Percentiles rank a stretch among this genome's conserved stretches.
Conservation (phyloP, 129 eudicot genomes). For the Centaurea solstitialis region DNA sequence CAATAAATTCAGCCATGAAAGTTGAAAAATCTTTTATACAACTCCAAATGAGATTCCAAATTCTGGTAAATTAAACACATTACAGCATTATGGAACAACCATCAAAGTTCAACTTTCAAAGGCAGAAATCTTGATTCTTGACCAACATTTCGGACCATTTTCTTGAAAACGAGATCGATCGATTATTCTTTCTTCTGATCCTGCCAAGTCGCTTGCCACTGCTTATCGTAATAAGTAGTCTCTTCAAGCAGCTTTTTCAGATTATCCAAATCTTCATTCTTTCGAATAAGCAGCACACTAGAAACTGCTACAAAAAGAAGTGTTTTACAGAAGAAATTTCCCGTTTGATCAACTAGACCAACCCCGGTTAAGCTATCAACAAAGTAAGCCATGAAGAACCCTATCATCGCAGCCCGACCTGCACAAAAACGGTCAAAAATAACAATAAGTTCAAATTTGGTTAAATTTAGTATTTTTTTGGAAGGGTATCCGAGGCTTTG, state of each 20-base stretch:
- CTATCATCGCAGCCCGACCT: slow-evolving; percentile 91
- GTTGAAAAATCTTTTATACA: not conserved
- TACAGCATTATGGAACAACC: not conserved
- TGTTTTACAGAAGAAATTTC: slow-evolving; percentile 86
- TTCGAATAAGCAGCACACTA: slow-evolving; percentile 62
- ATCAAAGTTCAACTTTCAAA: not conserved
- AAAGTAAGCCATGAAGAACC: slow-evolving; percentile 88
- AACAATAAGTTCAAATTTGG: not conserved
- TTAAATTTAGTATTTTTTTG: no score
- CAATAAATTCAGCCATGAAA: no score
- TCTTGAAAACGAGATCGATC: not conserved
- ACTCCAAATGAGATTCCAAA: not conserved
- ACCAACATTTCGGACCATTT: not conserved
- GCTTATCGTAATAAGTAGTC: slow-evolving; percentile 83
- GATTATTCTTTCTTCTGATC: slow-evolving; percentile 41
- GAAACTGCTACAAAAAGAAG: slow-evolving; percentile 67
- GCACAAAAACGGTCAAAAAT: slow-evolving; percentile 14
- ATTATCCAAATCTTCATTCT: slow-evolving; percentile 74
- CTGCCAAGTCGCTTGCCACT: slow-evolving; percentile 95
- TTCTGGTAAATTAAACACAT: not conserved
- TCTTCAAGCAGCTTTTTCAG: slow-evolving; percentile 70
- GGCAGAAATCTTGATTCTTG: not conserved
- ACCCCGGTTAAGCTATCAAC: slow-evolving; percentile 84
- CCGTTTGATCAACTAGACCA: slow-evolving; percentile 81
- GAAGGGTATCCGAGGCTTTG: no score